Evolutionary conservation across 768 basidiomycete species (phyloP).

Genomic region (Myochromella boudieri): DNA sequence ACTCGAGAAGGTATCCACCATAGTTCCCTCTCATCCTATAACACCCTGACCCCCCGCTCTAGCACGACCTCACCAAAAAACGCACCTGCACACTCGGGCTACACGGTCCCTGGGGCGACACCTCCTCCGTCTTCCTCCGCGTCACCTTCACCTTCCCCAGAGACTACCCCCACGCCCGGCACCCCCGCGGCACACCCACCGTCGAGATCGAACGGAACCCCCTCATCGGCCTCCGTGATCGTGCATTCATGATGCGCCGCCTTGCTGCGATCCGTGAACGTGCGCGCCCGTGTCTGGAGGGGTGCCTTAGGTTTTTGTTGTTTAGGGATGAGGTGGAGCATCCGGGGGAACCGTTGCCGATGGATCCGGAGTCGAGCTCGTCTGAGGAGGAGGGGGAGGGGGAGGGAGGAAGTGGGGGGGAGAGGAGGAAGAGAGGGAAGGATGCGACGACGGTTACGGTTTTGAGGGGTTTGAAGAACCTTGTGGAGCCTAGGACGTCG

Average conservation of each 20-base stretch:
- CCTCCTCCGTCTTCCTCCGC: constrained; percentile 80
- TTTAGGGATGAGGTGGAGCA: constrained; percentile 70
- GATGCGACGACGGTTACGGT: constrained; percentile 56
- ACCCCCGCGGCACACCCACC: constrained; percentile 66
- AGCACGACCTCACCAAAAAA: constrained; percentile 71
- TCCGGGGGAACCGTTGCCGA: constrained; percentile 32
- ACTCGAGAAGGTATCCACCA: constrained; percentile 74
- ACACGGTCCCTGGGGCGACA: constrained; percentile 90
- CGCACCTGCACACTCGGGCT: constrained; percentile 84
- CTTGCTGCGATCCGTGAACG: constrained; percentile 70
- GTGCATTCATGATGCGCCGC: constrained; percentile 76
- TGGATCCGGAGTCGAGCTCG: constrained; percentile 58
- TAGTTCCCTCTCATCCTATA: too few relatives aligned
- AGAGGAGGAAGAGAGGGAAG: constrained; percentile 45
- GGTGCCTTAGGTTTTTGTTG: constrained; percentile 79
- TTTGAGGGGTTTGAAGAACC: constrained; percentile 67
- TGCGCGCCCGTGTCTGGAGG: constrained; percentile 81
- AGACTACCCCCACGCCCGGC: constrained; percentile 64
- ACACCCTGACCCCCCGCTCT: constrained; percentile 8
- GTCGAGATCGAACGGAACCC: constrained; percentile 85
- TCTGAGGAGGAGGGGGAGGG: constrained; percentile 51
- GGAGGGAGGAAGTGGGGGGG: constrained; percentile 19
- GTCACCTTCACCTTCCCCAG: constrained; percentile 88
- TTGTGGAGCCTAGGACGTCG: constrained; percentile 82
- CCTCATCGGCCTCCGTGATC: constrained; percentile 73